phyloP scores from a whole-genome alignment of 257 asterid species.

The Solanum piurae region DNA sequence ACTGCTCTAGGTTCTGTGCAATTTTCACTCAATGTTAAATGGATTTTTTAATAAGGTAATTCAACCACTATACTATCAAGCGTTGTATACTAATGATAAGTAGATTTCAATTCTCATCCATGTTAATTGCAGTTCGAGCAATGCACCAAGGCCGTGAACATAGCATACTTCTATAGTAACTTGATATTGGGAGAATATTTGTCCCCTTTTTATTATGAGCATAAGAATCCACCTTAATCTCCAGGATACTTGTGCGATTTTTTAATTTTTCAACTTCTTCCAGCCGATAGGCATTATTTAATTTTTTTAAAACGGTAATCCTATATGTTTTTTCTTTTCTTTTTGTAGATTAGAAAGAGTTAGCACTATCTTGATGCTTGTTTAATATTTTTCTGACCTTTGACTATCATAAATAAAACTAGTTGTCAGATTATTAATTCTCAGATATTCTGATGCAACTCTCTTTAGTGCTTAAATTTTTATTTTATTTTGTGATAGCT shows the following conservation, averaged over 20 bases:
- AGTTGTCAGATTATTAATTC: background rate
- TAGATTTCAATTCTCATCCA: background rate
- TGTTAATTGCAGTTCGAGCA: background rate
- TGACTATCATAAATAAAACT: background rate
- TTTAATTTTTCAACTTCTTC: background rate
- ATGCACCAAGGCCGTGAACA: background rate
- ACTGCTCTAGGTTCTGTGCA: background rate
- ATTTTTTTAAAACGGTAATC: background rate
- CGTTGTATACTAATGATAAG: background rate
- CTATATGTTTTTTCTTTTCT: background rate
- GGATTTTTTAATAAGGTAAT: background rate
- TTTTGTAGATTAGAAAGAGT: background rate
- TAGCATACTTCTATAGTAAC: background rate
- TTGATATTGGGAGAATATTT: background rate
- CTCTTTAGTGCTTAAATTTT: background rate
- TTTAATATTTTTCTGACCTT: background rate
- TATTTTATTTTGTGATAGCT: background rate
- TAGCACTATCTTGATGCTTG: background rate
- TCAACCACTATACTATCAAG: background rate
- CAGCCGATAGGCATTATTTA: background rate
- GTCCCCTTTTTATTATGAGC: background rate
- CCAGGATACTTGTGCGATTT: background rate
- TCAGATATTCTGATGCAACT: background rate
- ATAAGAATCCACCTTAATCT: background rate
- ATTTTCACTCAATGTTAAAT: background rate